A percentile compares a stretch with the other conserved stretches of the same genome.
These are phyloP conservation scores for Paraurostyla sp. DNA, from an alignment of 73 alveolate species.

Conservation along the genomic window DNA sequence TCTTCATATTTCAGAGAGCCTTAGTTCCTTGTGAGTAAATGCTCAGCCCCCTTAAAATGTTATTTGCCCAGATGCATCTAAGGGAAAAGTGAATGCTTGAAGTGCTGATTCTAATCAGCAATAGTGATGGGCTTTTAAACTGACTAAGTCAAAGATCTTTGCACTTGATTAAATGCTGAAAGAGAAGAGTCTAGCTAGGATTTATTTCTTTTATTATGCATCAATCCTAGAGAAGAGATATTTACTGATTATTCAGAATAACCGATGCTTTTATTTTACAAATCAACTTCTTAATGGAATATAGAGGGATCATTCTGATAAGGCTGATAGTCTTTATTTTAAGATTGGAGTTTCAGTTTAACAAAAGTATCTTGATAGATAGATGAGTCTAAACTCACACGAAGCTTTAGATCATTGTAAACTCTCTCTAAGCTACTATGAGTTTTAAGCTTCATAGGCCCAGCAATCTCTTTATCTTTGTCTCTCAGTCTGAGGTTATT, in stretches of 20 bases:
- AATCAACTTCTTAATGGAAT: too few relatives aligned
- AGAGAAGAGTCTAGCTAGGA: background rate
- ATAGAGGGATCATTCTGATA: background rate
- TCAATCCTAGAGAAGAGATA: background rate
- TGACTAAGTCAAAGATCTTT: background rate
- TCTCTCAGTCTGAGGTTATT: background rate
- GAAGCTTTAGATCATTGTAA: background rate
- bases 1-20: background rate
- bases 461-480: background rate
- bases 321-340: background rate
- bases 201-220: background rate
- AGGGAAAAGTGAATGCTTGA: background rate
- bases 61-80: background rate
- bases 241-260: too few relatives aligned
- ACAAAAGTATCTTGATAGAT: background rate
- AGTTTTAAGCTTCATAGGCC: constrained; percentile 6
- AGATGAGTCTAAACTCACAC: background rate
- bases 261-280: too few relatives aligned
- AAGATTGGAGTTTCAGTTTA: background rate
- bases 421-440: constrained; percentile 21
- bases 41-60: background rate
- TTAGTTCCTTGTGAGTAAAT: background rate
- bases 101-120: background rate
- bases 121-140: background rate
- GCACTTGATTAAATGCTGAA: background rate